Evolutionary conservation across 768 basidiomycete species (phyloP).

Genomic region (Lactarius psammicola): DNA sequence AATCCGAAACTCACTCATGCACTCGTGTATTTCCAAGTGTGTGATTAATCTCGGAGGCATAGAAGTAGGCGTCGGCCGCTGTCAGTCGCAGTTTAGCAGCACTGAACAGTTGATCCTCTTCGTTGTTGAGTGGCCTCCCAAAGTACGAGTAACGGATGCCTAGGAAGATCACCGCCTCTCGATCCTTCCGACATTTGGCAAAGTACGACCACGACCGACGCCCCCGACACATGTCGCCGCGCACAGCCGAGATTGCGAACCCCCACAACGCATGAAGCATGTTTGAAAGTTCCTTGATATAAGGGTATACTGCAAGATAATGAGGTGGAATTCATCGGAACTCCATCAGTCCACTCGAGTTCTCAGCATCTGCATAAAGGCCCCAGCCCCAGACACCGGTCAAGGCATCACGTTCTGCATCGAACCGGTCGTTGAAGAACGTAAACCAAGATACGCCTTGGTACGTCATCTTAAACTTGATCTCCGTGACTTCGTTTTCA

Average conservation of each 20-base stretch:
- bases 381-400: conserved; percentile 19
- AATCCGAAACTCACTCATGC: conserved; percentile 26
- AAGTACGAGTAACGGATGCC: conserved; percentile 27
- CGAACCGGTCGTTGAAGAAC: conserved; percentile 14
- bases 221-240: conserved; percentile 29
- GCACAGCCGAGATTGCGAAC: conserved; percentile 34
- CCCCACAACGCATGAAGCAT: conserved; percentile 34
- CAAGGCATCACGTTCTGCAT: conserved; percentile 14
- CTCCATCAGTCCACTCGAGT: conserved; percentile 22
- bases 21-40: conserved; percentile 27
- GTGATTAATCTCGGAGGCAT: conserved; percentile 26
- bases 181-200: conserved; percentile 32
- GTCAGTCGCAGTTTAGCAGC: conserved; percentile 27
- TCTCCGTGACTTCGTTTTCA: conserved; percentile 18
- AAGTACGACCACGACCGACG: conserved; percentile 37
- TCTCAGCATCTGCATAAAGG: neutral
- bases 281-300: conserved; percentile 31
- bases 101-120: conserved; percentile 29
- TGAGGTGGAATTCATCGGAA: conserved; percentile 32
- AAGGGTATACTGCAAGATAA: conserved; percentile 32
- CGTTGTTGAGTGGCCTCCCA: conserved; percentile 24
- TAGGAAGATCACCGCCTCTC: conserved; percentile 33
- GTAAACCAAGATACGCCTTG: conserved; percentile 1
- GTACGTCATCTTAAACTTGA: conserved; percentile 27
- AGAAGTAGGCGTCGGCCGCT: conserved; percentile 33